A percentile compares a stretch with the other conserved stretches of the same genome.
Conservation (phyloP, 2,329 filamentous ascomycete species). For the Tolypocladium inflatum region DNA sequence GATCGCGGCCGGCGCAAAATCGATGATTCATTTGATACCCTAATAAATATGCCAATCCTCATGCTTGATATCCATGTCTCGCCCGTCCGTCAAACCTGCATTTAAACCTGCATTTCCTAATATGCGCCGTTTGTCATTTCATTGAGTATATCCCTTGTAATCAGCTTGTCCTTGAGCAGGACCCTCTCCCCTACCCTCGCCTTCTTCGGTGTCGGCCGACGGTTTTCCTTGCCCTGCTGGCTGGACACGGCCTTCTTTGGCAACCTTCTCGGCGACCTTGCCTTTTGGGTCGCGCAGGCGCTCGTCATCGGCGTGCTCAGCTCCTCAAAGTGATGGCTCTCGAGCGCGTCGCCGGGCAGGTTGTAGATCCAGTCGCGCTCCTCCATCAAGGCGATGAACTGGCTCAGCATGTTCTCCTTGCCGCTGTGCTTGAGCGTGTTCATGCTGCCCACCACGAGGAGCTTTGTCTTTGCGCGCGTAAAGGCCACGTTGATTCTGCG, state of each 20-base stretch:
- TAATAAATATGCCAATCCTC: conserved; percentile 3
- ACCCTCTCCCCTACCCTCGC: conserved; percentile 50
- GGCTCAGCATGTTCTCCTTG: conserved; percentile 65
- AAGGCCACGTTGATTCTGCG: conserved; percentile 91
- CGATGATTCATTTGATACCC: conserved; percentile 4
- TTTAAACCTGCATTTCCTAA: conserved; percentile 1
- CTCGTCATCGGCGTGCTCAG: conserved; percentile 37
- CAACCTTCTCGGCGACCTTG: conserved; percentile 19
- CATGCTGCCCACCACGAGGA: conserved; percentile 78
- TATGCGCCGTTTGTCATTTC: conserved; percentile 46
- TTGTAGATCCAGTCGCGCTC: conserved; percentile 71
- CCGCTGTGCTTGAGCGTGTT: conserved; percentile 66
- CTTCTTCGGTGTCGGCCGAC: conserved; percentile 39
- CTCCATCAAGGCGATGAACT: conserved; percentile 71
- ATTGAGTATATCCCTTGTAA: conserved; percentile 71
- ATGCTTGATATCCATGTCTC: neutral
- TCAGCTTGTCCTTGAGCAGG: conserved; percentile 55
- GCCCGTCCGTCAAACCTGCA: neutral
- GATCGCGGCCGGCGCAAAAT: too few relatives aligned
- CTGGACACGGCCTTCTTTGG: conserved; percentile 7
- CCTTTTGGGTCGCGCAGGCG: conserved; percentile 15
- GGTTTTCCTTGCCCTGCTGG: conserved; percentile 33
- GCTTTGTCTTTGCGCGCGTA: conserved; percentile 83
- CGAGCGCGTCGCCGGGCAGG: conserved; percentile 52
- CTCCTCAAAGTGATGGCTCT: conserved; percentile 60